Evolutionary conservation across 2,329 filamentous ascomycete species (phyloP).

Genomic region (Fusarium gaditjirri): DNA sequence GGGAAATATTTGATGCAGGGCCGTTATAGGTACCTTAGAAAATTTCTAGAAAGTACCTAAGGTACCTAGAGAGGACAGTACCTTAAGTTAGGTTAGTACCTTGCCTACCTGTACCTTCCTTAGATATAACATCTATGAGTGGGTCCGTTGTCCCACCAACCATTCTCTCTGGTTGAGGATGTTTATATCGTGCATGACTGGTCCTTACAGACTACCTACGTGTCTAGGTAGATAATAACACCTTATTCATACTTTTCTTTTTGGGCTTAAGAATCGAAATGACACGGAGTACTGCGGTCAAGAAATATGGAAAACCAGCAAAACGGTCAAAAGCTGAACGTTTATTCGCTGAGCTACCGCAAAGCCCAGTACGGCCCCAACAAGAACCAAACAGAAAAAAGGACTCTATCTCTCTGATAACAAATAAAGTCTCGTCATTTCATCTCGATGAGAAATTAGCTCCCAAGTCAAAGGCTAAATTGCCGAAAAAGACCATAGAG

Average conservation of each 20-base stretch:
- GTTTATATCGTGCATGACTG: background rate
- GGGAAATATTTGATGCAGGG: background rate
- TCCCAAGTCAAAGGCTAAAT: slow-evolving; percentile 27
- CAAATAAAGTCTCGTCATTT: slow-evolving; percentile 50
- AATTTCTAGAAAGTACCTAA: background rate
- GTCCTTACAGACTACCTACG: background rate
- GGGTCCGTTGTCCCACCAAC: slow-evolving; percentile 43
- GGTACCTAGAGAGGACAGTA: no score
- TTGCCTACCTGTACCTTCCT: no score
- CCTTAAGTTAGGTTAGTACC: no score
- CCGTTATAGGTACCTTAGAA: background rate
- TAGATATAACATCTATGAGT: background rate
- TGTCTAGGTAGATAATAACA: background rate
- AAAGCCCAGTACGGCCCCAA: slow-evolving; percentile 57
- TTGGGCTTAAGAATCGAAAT: slow-evolving; percentile 48
- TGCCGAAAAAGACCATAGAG: slow-evolving; percentile 6
- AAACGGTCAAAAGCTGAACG: slow-evolving; percentile 60
- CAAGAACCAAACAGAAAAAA: slow-evolving; percentile 19
- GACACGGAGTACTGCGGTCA: slow-evolving; percentile 56
- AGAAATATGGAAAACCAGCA: slow-evolving; percentile 63
- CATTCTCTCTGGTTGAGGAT: background rate
- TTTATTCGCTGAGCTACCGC: slow-evolving; percentile 63
- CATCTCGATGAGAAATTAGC: slow-evolving; percentile 38
- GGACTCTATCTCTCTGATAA: slow-evolving; percentile 48
- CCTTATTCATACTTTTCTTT: background rate